A percentile compares a stretch with the other conserved stretches of the same genome.
These are phyloP conservation scores for Penicillium sumatraense DNA, from an alignment of 2,329 filamentous ascomycete species.

Conservation along the genomic window DNA sequence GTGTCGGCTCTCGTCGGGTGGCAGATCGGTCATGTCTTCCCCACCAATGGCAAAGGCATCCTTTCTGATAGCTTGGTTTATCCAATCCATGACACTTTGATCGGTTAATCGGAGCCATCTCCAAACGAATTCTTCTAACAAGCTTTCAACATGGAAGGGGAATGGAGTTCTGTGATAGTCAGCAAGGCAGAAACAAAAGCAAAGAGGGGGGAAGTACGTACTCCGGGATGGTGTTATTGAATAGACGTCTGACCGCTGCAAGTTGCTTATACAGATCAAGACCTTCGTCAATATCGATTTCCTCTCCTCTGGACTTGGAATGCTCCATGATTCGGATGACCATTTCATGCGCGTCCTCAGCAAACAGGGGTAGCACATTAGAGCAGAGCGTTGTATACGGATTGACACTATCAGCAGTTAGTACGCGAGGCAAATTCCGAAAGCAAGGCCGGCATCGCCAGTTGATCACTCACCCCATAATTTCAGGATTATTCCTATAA, in stretches of 20 bases:
- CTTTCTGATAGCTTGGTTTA: slow-evolving; percentile 88
- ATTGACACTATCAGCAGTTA: slow-evolving; percentile 52
- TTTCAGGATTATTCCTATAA: slow-evolving; percentile 83
- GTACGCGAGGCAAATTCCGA: too few species aligned
- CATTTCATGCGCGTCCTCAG: slow-evolving; percentile 84
- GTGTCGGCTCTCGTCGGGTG: slow-evolving; percentile 81
- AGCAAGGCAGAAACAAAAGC: not conserved
- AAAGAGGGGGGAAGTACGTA: slow-evolving; percentile 30
- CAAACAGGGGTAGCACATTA: slow-evolving; percentile 86
- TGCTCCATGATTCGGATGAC: slow-evolving; percentile 78
- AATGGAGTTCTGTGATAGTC: slow-evolving; percentile 63
- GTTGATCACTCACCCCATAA: slow-evolving; percentile 71
- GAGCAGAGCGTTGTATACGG: slow-evolving; percentile 74
- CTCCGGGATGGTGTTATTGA: slow-evolving; percentile 73
- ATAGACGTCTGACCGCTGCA: slow-evolving; percentile 80
- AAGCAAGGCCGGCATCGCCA: too few species aligned
- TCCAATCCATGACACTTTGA: slow-evolving; percentile 76
- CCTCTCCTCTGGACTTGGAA: slow-evolving; percentile 69
- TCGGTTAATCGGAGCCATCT: slow-evolving; percentile 88
- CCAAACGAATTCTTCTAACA: slow-evolving; percentile 93
- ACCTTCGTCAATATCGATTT: slow-evolving; percentile 86
- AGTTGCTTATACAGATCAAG: slow-evolving; percentile 93
- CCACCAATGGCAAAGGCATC: slow-evolving; percentile 81
- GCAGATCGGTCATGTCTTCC: slow-evolving; percentile 64
- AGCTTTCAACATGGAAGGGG: slow-evolving; percentile 82